A percentile compares a stretch with the other conserved stretches of the same genome.
phyloP scores from a whole-genome alignment of 106 monocot genomes.

The Xerophyta viscosa region DNA sequence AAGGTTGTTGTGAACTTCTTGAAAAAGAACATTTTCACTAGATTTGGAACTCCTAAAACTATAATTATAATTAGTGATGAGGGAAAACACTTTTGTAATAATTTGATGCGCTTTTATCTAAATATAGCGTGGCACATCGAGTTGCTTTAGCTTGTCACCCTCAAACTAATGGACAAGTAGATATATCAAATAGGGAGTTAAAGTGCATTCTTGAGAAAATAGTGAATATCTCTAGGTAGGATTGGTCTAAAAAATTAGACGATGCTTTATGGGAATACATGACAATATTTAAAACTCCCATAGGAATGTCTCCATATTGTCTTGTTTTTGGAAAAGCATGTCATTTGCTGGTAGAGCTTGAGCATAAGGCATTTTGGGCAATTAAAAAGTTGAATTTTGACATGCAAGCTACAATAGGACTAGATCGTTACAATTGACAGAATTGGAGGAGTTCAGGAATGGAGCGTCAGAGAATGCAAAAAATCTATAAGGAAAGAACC shows the following conservation, averaged over 20 bases:
- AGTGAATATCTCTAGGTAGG: background rate
- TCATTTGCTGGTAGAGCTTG: conserved; percentile 10
- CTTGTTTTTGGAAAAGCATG: conserved; percentile 2
- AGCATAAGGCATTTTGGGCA: conserved; percentile 11
- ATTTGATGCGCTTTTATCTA: background rate
- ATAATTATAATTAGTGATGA: conserved; percentile 4
- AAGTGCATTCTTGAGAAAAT: conserved; percentile 4
- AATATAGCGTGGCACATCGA: background rate
- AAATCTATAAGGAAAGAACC: conserved; percentile 6
- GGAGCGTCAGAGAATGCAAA: conserved; percentile 1
- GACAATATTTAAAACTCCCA: background rate
- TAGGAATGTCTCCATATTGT: background rate
- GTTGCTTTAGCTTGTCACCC: background rate
- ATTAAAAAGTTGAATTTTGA: conserved; percentile 4
- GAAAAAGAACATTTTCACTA: background rate
- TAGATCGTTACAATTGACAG: conserved; percentile 5
- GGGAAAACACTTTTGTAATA: background rate
- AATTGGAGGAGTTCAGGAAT: conserved; percentile 8
- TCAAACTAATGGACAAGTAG: background rate
- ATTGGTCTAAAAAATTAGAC: conserved; percentile 6
- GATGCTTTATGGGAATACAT: conserved; percentile 6
- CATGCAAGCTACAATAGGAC: background rate
- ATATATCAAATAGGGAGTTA: conserved; percentile 1
- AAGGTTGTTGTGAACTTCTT: background rate
- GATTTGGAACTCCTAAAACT: conserved; percentile 2